Conservation (phyloP, 108 stramenopile species). For the Seminavis robusta region DNA sequence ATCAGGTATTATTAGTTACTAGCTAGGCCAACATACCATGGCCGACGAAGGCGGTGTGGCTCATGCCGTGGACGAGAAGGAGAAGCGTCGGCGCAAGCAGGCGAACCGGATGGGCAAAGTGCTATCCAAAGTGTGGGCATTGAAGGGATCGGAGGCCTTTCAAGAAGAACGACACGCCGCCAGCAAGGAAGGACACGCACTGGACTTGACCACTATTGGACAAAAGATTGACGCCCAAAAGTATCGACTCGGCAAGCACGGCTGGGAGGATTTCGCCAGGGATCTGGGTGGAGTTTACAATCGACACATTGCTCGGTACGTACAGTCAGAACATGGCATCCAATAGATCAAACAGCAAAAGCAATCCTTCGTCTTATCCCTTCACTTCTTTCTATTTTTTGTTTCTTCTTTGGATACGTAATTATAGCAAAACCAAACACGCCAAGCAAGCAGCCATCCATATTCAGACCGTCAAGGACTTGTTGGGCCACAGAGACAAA, state of each 20-base stretch:
- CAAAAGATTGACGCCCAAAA: conserved; percentile 59
- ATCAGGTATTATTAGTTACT: too few species aligned
- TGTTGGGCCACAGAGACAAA: conserved; percentile 67
- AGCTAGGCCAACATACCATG: too few species aligned
- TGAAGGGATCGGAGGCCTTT: conserved; percentile 61
- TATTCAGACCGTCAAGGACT: conserved; percentile 45
- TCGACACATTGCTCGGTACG: conserved; percentile 69
- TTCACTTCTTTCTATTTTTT: not conserved
- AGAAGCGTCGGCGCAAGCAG: conserved; percentile 65
- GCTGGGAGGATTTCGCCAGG: conserved; percentile 78
- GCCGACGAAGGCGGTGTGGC: conserved; percentile 14
- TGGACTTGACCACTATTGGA: conserved; percentile 58
- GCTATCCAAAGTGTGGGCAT: conserved; percentile 64
- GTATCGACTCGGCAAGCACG: conserved; percentile 63
- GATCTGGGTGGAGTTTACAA: conserved; percentile 84
- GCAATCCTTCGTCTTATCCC: not conserved
- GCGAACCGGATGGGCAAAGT: conserved; percentile 71
- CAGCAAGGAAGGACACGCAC: conserved; percentile 5
- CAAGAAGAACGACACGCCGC: conserved; percentile 30
- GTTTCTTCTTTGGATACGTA: conserved; percentile 1
- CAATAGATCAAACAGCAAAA: not conserved
- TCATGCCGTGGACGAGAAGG: conserved; percentile 49
- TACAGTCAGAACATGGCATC: not conserved
- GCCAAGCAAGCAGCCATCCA: conserved; percentile 52
- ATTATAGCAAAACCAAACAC: conserved; percentile 63